These are phyloP conservation scores for Ogataea degrootiae DNA, from an alignment of 805 yeast species.

Conservation along the genomic window DNA sequence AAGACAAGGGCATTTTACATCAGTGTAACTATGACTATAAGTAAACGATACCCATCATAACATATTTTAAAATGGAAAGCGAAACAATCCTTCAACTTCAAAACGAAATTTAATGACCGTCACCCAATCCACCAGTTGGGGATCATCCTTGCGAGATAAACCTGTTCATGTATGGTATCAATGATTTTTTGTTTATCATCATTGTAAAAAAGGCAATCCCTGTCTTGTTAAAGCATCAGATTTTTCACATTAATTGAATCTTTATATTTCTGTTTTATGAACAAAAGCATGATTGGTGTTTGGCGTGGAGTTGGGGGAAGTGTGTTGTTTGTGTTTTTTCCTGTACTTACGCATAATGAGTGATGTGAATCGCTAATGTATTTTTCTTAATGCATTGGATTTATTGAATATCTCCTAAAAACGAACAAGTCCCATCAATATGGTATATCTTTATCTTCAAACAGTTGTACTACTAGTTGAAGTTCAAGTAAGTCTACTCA, in stretches of 20 bases:
- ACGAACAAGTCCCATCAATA: too few species aligned
- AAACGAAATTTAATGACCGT: conserved; percentile 25
- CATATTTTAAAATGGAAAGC: conserved; percentile 39
- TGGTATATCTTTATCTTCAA: too few species aligned
- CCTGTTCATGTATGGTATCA: conserved; percentile 31
- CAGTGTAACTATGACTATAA: conserved; percentile 86
- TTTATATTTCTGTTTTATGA: too few species aligned
- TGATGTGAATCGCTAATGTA: too few species aligned
- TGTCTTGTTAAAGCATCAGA: not conserved
- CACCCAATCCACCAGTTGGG: conserved; percentile 9
- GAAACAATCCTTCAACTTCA: conserved; percentile 24
- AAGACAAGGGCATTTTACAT: conserved; percentile 18
- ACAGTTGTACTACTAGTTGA: too few species aligned
- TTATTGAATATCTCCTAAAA: too few species aligned
- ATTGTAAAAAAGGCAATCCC: conserved; percentile 6
- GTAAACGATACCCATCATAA: conserved; percentile 56
- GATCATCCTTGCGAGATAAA: conserved; percentile 8
- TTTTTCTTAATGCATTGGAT: too few species aligned
- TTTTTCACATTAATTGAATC: not conserved
- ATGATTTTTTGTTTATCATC: conserved; percentile 26
- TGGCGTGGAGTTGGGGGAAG: too few species aligned
- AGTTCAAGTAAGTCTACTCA: too few species aligned
- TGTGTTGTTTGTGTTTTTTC: too few species aligned
- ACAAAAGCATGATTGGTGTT: too few species aligned
- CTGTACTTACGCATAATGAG: too few species aligned